Evolutionary conservation across 2,329 filamentous ascomycete genomes (phyloP).

Genomic region (Trichoderma sp.): DNA sequence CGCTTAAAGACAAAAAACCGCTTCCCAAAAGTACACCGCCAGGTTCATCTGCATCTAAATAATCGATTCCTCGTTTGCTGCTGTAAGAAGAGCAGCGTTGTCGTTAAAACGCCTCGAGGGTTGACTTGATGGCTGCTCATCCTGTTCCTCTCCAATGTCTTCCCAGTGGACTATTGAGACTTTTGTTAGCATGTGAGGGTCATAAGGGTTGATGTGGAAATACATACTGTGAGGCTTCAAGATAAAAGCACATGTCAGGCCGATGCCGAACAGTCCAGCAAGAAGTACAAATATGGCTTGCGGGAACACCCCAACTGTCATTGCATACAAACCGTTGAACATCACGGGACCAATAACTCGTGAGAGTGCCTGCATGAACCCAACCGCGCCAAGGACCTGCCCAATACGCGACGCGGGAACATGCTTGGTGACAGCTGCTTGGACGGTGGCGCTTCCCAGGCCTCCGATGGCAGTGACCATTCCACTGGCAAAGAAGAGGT

Average conservation of each 20-base stretch:
- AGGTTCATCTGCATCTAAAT: conserved; percentile 30
- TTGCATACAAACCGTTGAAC: conserved; percentile 85
- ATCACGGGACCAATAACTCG: conserved; percentile 78
- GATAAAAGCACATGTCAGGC: conserved; percentile 69
- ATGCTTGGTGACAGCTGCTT: conserved; percentile 87
- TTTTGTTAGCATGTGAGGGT: neutral
- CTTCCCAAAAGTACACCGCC: neutral
- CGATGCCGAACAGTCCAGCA: conserved; percentile 65
- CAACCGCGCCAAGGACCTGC: conserved; percentile 84
- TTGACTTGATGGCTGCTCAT: conserved; percentile 15
- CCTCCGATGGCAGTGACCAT: conserved; percentile 78
- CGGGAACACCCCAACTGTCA: conserved; percentile 76
- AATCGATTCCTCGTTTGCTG: conserved; percentile 37
- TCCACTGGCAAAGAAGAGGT: conserved; percentile 72
- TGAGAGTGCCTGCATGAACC: conserved; percentile 80
- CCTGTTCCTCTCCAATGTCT: conserved; percentile 39
- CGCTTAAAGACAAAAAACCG: conserved; percentile 5
- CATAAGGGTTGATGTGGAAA: neutral
- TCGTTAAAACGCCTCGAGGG: neutral
- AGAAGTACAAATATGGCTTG: conserved; percentile 84
- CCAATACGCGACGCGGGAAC: conserved; percentile 81
- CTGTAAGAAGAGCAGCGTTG: neutral
- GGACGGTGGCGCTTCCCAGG: conserved; percentile 81
- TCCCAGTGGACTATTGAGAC: conserved; percentile 42
- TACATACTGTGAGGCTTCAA: conserved; percentile 70